Evolutionary conservation across 2,329 filamentous ascomycete species (phyloP), one percentile per base, ranked within the genome.

Genomic region (Didymella pinodella): DNA sequence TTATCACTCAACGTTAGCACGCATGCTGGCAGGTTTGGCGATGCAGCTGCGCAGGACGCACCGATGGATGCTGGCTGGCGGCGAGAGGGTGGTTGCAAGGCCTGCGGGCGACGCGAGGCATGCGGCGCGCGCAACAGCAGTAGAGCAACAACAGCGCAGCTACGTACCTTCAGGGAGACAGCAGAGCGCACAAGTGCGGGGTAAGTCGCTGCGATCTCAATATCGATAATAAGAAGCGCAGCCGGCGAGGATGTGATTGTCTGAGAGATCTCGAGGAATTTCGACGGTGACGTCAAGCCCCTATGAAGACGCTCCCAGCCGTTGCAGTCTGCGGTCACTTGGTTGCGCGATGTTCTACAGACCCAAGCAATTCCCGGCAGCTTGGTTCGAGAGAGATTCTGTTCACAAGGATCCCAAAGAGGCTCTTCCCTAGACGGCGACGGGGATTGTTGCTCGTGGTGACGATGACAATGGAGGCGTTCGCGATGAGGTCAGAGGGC

Each of bases 401-500:
- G 56, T 63, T 57, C 54, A 57, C 54, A 59, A 63, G 65, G 53
- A 43, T 51, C 55, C 64, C 63, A 59, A 66, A 69, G 68, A 70
- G 68, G 68, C 68, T 71, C 68, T 67, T 61, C 57, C 50, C 63
- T 62, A 46, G 67, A 62, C 65, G 65, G 54, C 45, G 63, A 63
- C 65, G 68, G 65, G 67, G 67, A 62, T 63, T 61, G 65, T 49
- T 68, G 67, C 64, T 69, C 58, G 64, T 63, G 68, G 67, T 65
- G 64, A 66, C 64, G 70, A 72, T 72, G 69, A 73, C 69, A 65
- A 64, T 71, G 59, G 67, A 69, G 70, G 70, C 70, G 69, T 71
- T 72, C 64, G 67, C 67, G 70, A 74, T 74, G 72, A 74, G 71
- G 71, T 74, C 71, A 73, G 70, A 69, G 69, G 71, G 65, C 66